Conservation (phyloP, 2,329 filamentous ascomycete genomes). For the Xylaria sp. region DNA sequence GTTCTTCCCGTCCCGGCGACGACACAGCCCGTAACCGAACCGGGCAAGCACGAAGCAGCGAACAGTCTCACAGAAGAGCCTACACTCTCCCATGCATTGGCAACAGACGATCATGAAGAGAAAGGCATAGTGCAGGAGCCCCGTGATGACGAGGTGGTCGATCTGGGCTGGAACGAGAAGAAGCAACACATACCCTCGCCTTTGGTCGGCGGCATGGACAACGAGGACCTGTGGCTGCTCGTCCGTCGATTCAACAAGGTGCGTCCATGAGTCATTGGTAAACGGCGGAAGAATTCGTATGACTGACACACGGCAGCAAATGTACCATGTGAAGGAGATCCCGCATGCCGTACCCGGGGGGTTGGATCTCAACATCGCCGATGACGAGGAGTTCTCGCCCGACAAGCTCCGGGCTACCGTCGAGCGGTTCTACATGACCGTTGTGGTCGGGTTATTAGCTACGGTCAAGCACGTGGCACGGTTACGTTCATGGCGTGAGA, state of each 20-base stretch:
- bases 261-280: neutral
- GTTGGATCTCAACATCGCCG: constrained; percentile 78
- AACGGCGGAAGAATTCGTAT: constrained; percentile 10
- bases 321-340: constrained; percentile 70
- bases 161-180: constrained; percentile 71
- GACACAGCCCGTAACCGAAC: constrained; percentile 36
- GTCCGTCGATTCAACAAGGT: constrained; percentile 76
- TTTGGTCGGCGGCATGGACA: constrained; percentile 68
- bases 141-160: constrained; percentile 57
- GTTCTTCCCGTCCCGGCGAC: constrained; percentile 40
- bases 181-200: constrained; percentile 58
- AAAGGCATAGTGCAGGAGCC: constrained; percentile 50
- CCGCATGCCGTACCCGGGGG: constrained; percentile 62
- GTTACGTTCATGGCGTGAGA: constrained; percentile 79
- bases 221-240: constrained; percentile 74
- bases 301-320: constrained; percentile 43
- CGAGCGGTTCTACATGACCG: constrained; percentile 80
- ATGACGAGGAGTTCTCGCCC: constrained; percentile 82
- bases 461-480: constrained; percentile 75
- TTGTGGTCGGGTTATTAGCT: constrained; percentile 67
- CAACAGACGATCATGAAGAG: constrained; percentile 45
- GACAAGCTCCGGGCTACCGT: constrained; percentile 79
- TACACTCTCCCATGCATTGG: constrained; percentile 47
- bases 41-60: constrained; percentile 26
- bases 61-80: constrained; percentile 34